phyloP scores from a whole-genome alignment of 805 yeast species.

The Sugiyamaella valdiviana region DNA sequence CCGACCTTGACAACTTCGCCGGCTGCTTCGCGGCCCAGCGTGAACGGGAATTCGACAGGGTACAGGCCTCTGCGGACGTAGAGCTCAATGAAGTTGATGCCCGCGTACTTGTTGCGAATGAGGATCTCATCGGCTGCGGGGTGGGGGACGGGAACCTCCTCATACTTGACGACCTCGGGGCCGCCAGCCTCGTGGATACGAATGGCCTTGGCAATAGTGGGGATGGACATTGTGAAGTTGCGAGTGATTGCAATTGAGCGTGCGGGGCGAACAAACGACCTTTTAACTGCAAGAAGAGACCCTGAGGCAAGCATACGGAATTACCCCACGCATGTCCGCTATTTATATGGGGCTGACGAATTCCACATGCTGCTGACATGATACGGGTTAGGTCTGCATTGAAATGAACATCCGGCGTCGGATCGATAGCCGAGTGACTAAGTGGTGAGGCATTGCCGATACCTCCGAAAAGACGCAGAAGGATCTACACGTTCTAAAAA shows the following conservation, averaged over 20 bases:
- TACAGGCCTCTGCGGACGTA: slow-evolving; percentile 80
- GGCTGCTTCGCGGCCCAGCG: slow-evolving; percentile 68
- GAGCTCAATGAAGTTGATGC: slow-evolving; percentile 75
- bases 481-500: too few relatives aligned
- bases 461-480: too few relatives aligned
- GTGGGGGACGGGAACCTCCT: slow-evolving; percentile 54
- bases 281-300: too few relatives aligned
- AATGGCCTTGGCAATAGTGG: slow-evolving; percentile 20
- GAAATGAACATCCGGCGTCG: too few relatives aligned
- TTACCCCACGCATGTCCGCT: too few relatives aligned
- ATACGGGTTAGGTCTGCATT: too few relatives aligned
- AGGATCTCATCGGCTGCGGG: slow-evolving; percentile 52
- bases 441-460: too few relatives aligned
- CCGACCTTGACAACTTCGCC: slow-evolving; percentile 71
- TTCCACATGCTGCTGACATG: too few relatives aligned
- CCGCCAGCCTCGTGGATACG: slow-evolving; percentile 49
- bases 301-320: too few relatives aligned
- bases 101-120: slow-evolving; percentile 68
- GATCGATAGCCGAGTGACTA: too few relatives aligned
- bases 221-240: slow-evolving; percentile 16
- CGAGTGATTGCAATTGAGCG: not conserved
- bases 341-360: too few relatives aligned
- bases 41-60: slow-evolving; percentile 51
- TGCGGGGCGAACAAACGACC: not conserved
- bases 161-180: slow-evolving; percentile 53